These are phyloP conservation scores for Aspergillus sp. DNA, from an alignment of 2,329 filamentous ascomycete species.

Conservation along the genomic window DNA sequence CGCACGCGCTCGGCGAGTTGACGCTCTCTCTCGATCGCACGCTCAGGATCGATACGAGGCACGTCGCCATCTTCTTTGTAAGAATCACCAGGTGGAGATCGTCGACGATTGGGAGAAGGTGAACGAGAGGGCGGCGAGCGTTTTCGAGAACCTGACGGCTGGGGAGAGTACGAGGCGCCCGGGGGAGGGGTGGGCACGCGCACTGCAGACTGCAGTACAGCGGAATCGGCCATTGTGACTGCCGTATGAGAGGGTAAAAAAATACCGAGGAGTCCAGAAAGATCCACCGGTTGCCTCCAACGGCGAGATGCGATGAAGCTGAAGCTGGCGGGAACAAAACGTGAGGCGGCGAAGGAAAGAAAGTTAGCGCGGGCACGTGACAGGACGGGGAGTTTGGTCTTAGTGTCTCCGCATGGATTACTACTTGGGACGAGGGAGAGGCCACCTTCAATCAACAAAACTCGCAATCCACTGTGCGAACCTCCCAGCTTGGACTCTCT, in stretches of 20 bases:
- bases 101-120: slow-evolving; percentile 51
- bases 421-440: too few relatives aligned
- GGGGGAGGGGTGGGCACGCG: slow-evolving; percentile 58
- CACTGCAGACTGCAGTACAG: slow-evolving; percentile 55
- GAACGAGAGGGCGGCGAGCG: slow-evolving; percentile 56
- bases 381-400: slow-evolving; percentile 15
- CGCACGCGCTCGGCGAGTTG: slow-evolving; percentile 54
- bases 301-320: slow-evolving; percentile 7
- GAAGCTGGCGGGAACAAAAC: slow-evolving; percentile 5
- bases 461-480: neutral
- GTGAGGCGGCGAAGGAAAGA: slow-evolving; percentile 13
- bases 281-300: neutral
- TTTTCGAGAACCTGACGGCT: slow-evolving; percentile 52
- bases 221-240: slow-evolving; percentile 41
- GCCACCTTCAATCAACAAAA: too few relatives aligned
- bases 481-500: neutral
- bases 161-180: slow-evolving; percentile 47
- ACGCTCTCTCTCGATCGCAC: slow-evolving; percentile 49
- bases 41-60: slow-evolving; percentile 50
- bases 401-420: slow-evolving; percentile 15
- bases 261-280: slow-evolving; percentile 1
- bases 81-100: slow-evolving; percentile 42
- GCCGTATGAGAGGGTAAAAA: neutral
- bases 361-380: neutral
- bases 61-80: slow-evolving; percentile 36